Base-by-base conservation (phyloP, 2,329 filamentous ascomycete species). In the Fusarium citri region DNA sequence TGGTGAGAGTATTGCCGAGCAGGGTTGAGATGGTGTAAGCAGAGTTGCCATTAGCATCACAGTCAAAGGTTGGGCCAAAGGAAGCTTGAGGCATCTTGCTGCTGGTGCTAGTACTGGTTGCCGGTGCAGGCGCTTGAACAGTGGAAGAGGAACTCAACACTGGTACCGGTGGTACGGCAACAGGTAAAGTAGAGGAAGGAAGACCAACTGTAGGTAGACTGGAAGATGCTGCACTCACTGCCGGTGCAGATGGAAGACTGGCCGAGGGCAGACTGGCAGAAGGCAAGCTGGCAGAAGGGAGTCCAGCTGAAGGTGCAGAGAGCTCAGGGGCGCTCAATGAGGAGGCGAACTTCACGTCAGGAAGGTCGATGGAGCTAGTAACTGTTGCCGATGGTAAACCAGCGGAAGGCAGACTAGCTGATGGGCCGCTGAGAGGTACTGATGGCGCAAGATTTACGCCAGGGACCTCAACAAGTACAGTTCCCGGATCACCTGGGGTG, bases 51-150 rank as follows among this genome's bases (percentile, higher is more conserved):
- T 18, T 50, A 12, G 45, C 46, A 30, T 57, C 55, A 23, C 55
- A 57, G 20, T 57, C 55, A 40, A 57, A 57, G 4, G 55, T 57
- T n/a, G 55, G 55, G 4, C 55, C 55, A 6, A 57, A 57, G 3
- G 55, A 57, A 6, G 55, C 55, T 15, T 57, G 55, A 0, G 55
- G 55, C 16, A 50, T 25, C 20, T 50, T 50, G 34, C 55, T 57
- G 26, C 25, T 42, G 5, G 55, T 42, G 12, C 55, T 57, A 10
- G 30, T 55, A 20, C 34, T 37, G 6, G 46, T 30, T 31, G 42
- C 22, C 12, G 28, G 26, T 23, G 20, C 26, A 49, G 46, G 20
- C 20, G 25, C 16, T 28, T 57, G 26, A 9, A 31, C 18, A 5
- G 40, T 18, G 14, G 45, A 28, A 14, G 45, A 51, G 14, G 25